Percentiles rank a stretch among this genome's conserved stretches.
phyloP scores from a whole-genome alignment of 2,329 filamentous ascomycete species.

The Aspergillus aculeatus region DNA sequence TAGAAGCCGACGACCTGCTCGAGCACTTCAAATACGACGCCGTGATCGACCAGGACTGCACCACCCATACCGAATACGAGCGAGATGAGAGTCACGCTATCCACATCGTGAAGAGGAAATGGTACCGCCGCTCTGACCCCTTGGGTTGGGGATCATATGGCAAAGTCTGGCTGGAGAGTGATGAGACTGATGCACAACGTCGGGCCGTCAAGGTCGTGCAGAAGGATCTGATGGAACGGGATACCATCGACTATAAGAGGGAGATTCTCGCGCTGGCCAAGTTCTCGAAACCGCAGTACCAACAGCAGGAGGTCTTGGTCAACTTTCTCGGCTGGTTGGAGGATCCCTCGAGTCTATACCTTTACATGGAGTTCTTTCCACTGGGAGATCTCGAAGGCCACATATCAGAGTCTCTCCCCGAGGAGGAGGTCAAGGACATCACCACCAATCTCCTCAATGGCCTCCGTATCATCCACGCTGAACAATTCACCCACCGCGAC shows the following conservation, averaged over 20 bases:
- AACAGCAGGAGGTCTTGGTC: constrained; percentile 1
- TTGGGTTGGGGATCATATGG: not conserved
- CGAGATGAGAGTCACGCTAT: not conserved
- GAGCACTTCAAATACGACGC: not conserved
- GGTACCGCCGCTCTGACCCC: not conserved
- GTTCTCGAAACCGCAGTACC: not conserved
- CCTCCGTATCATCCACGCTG: not conserved
- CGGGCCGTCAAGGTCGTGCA: not conserved
- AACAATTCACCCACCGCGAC: not conserved
- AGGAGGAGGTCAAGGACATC: not conserved
- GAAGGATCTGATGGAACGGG: not conserved
- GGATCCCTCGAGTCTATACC: not conserved
- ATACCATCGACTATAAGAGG: not conserved
- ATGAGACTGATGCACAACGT: not conserved
- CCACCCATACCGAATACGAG: not conserved
- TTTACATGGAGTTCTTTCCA: not conserved
- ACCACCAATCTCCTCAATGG: not conserved
- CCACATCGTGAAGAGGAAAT: not conserved
- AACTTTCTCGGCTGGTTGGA: not conserved
- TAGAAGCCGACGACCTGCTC: not conserved
- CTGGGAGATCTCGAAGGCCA: not conserved
- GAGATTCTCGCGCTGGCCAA: not conserved
- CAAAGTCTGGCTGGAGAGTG: not conserved
- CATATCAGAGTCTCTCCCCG: not conserved
- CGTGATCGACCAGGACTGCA: not conserved